Base-by-base conservation (phyloP, 768 basidiomycete genomes). In the Boletus pseudo-olivaceus region DNA sequence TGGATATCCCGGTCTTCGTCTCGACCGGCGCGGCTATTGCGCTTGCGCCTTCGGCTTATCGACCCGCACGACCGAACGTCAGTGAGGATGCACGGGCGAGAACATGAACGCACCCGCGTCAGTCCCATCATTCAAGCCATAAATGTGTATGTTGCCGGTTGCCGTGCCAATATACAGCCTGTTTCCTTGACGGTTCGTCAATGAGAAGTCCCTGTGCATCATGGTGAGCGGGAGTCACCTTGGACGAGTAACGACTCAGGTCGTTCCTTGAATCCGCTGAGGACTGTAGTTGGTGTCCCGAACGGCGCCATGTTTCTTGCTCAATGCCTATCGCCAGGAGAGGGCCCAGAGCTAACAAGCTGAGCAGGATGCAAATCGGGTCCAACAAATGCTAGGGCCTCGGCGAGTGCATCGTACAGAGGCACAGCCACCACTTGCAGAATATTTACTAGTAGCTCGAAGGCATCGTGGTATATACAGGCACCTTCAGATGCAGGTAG, bases 101-200 rank as follows among this genome's bases (percentile, higher is more conserved):
- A 33, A 7, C 23, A 41, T 3, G 27, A 26, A 60, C 74, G 41
- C 41, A 82, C 82, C 68, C 68, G 40, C 45, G 76, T 77, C 67
- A 44, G 60, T 37, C n/a, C 67, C 56, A 23, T 73, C 73, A 20
- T 76, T 73, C 20, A 81, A 57, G 32, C 72, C 67, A 59, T 84
- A 86, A 42, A 84, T 72, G 39, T 79, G 73, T 44, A 88, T 64
- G 53, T 66, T 83, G 27, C 85, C 86, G 0, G 70, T 75, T 5
- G 78, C 73, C 19, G 84, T 84, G 15, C 85, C 85, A 52, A 88
- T 61, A 61, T 86, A 91, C 20, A 90, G 65, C 59, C 75, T 74
- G 64, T 81, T 78, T 29, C 77, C 84, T 86, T 61, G 30, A 35
- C 4, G 37, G 19, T 5, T 4, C 1, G 29, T 58, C 19, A 53